Percentiles rank a stretch among this genome's conserved stretches.
phyloP scores from a whole-genome alignment of 1,139 yeast genomes.

The Blastobotrys apis region DNA sequence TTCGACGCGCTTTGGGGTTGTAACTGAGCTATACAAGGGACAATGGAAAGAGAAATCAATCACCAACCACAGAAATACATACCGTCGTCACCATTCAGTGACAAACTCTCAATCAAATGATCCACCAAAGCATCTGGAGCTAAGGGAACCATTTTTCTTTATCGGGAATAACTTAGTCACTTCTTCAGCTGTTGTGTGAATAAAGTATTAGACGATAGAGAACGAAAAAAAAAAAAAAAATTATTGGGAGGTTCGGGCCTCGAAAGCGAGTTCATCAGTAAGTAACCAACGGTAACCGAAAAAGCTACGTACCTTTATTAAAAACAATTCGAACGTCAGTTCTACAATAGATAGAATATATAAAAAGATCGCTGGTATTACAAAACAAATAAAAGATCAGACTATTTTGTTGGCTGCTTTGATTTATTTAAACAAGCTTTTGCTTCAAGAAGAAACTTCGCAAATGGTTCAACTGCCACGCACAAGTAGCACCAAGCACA shows the following conservation, averaged over 20 bases:
- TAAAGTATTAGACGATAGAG: background rate
- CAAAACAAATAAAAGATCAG: background rate
- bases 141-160: slow-evolving; percentile 10
- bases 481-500: slow-evolving; percentile 54
- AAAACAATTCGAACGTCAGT: background rate
- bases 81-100: slow-evolving; percentile 35
- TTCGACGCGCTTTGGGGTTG: too few relatives aligned
- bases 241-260: slow-evolving; percentile 7
- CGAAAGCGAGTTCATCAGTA: background rate
- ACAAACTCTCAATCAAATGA: slow-evolving; percentile 30
- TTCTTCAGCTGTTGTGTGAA: background rate
- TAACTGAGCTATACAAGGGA: too few relatives aligned
- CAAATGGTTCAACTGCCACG: slow-evolving; percentile 64
- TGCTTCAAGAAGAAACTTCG: slow-evolving; percentile 63
- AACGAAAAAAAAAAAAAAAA: background rate
- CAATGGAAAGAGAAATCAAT: too few relatives aligned
- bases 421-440: slow-evolving; percentile 46
- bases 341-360: background rate
- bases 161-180: background rate
- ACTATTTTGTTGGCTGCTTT: background rate
- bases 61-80: slow-evolving; percentile 20
- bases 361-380: background rate
- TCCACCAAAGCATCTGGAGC: slow-evolving; percentile 34
- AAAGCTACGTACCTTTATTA: background rate
- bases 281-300: background rate